Evolutionary conservation across 768 basidiomycete genomes (phyloP).

Genomic region (Holtermannia corniformis): DNA sequence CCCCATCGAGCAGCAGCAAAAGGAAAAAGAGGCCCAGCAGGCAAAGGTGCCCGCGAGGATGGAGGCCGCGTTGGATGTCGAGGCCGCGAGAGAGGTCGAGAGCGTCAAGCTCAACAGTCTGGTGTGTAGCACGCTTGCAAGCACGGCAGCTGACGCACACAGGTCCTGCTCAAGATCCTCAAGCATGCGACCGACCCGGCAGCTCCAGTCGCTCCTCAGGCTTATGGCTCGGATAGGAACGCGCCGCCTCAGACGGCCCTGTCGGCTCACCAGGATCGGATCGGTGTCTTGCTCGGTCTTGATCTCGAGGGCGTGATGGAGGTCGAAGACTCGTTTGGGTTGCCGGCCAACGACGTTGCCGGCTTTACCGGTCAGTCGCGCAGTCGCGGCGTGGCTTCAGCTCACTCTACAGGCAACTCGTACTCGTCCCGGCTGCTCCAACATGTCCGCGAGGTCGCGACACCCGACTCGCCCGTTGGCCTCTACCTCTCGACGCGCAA

Average conservation of each 20-base stretch:
- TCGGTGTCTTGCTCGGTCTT: constrained; percentile 79
- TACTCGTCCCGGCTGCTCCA: constrained; percentile 69
- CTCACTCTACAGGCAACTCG: constrained; percentile 54
- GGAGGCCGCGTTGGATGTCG: constrained; percentile 86
- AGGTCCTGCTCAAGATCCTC: constrained; percentile 89
- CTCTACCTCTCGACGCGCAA: constrained; percentile 81
- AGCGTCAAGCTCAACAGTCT: constrained; percentile 76
- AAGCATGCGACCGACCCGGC: constrained; percentile 70
- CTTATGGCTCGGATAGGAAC: constrained; percentile 26
- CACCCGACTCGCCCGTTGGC: constrained; percentile 83
- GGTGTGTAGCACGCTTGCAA: constrained; percentile 48
- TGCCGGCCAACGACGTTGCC: constrained; percentile 20
- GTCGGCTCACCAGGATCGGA: constrained; percentile 45
- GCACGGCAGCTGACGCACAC: constrained; percentile 2
- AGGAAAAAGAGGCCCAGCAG: constrained; percentile 52
- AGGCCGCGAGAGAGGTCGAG: constrained; percentile 73
- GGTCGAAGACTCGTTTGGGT: constrained; percentile 46
- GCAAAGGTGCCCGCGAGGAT: constrained; percentile 79
- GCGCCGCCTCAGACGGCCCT: constrained; percentile 29
- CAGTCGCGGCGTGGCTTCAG: neutral
- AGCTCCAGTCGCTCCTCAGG: neutral
- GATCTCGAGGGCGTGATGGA: constrained; percentile 86
- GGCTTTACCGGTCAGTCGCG: neutral
- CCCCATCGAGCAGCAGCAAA: constrained; percentile 51
- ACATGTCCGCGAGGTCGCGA: constrained; percentile 72